Base-by-base conservation (phyloP, 2,329 filamentous ascomycete species). In the Botrytis porri region DNA sequence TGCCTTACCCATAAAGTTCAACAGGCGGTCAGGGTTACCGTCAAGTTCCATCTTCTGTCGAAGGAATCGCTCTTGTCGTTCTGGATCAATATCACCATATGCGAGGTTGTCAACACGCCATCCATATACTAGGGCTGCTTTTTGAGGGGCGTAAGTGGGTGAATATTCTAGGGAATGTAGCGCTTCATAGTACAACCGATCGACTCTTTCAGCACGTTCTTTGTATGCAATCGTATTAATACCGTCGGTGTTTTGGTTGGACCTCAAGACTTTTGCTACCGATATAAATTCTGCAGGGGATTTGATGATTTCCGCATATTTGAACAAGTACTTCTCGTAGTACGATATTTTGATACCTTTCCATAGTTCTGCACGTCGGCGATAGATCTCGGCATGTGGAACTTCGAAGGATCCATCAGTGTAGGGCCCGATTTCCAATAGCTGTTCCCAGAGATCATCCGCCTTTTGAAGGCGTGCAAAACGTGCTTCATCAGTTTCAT, bases 1-100 rank as follows among this genome's bases (percentile, higher is more conserved):
- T 57, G 65, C 65, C 20, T 69, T 69, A 25, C 48, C 48, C 10
- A 69, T 43, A 22, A 69, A 69, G 65, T 69, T 69, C 14, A 69
- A 43, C 25, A 69, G 10, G 51, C 65, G 65, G 25, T 69, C 48
- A 6, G 48, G 48, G 22, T 57, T 69, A 6, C 65, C 51, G 37
- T 69, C 65, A 41, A 69, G 65, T 12, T 69, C 65, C 48, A 69
- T 69, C n/a, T 69, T 69, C 37, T 69, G 65, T 5, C 65, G 65
- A 6, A 69, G 65, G 4, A 69, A 69, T 57, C 48, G 65, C 29
- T 69, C 65, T 69, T 69, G 65, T 22, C 48, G 48, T 57, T 57
- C 65, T 2, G 65, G 65, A 32, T 69, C 65, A 57, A 69, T 69
- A 69, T 69, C 65, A 25, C 48, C 65, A 57, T 69, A 69, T 57